Conservation (phyloP, 2,329 filamentous ascomycete species). For the Beauveria sp. region DNA sequence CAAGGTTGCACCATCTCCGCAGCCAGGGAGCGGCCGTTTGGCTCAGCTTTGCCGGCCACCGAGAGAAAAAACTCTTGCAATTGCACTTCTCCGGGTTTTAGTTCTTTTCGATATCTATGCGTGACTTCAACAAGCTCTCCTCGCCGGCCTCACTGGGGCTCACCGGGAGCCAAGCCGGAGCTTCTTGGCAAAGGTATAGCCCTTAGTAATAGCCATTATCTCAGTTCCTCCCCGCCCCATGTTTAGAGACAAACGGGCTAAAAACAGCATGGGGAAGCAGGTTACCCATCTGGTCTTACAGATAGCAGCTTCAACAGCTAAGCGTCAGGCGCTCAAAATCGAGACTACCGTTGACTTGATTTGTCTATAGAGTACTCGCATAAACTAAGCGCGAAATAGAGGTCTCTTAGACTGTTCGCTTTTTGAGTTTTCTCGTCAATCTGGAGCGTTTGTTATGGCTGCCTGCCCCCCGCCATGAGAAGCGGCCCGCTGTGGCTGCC, state of each 20-base stretch:
- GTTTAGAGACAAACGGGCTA: neutral
- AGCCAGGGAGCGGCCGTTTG: neutral
- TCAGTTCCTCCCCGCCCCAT: neutral
- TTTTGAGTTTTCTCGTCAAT: too few species aligned
- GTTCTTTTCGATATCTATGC: neutral
- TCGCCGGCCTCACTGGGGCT: neutral
- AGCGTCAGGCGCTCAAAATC: too few species aligned
- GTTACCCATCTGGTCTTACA: too few species aligned
- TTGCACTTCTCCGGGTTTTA: neutral
- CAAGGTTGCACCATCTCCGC: neutral
- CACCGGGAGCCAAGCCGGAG: neutral
- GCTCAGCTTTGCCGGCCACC: too few species aligned
- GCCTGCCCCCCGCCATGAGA: neutral
- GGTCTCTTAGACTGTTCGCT: too few species aligned
- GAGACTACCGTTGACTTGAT: too few species aligned
- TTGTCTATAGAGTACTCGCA: too few species aligned
- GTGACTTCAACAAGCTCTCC: neutral
- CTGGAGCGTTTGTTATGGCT: too few species aligned
- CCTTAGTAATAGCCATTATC: too few species aligned
- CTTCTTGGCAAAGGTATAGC: neutral
- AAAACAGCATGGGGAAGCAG: neutral
- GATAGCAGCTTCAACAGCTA: too few species aligned
- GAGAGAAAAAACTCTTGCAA: too few species aligned
- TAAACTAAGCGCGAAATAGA: too few species aligned
- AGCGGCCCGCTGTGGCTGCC: neutral